phyloP scores from a whole-genome alignment of 805 yeast species.

The Kurtzmaniella cleridarum region DNA sequence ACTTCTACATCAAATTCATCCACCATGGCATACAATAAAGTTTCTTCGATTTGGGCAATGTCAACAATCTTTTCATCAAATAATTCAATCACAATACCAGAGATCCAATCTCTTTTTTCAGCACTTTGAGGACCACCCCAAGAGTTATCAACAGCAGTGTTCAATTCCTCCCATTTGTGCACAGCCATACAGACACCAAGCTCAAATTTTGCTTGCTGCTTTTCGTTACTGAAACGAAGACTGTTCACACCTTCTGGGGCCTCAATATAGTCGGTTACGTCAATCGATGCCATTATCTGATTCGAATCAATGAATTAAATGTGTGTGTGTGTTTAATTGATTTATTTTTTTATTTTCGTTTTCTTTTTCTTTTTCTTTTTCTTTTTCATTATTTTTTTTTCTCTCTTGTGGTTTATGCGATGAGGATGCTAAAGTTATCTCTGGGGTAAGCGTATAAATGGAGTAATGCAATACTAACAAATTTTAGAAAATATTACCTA shows the following conservation, averaged over 20 bases:
- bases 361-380: too few relatives aligned
- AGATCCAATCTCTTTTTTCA: constrained; percentile 94
- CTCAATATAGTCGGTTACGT: constrained; percentile 50
- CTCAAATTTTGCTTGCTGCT: constrained; percentile 81
- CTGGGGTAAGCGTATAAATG: too few relatives aligned
- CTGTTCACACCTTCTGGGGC: constrained; percentile 36
- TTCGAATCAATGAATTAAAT: too few relatives aligned
- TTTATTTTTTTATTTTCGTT: too few relatives aligned
- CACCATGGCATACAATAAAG: constrained; percentile 81
- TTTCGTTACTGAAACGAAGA: constrained; percentile 47
- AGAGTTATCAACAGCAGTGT: constrained; percentile 80
- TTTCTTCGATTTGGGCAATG: constrained; percentile 73
- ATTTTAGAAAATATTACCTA: constrained; percentile 2
- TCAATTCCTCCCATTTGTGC: constrained; percentile 84
- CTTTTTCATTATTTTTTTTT: too few relatives aligned
- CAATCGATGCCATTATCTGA: constrained; percentile 28
- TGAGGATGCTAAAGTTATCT: too few relatives aligned
- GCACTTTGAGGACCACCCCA: constrained; percentile 96
- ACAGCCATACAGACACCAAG: constrained; percentile 88
- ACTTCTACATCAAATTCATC: constrained; percentile 90
- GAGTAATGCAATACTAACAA: too few relatives aligned
- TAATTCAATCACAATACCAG: constrained; percentile 74
- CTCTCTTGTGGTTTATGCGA: too few relatives aligned
- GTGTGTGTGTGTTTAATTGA: too few relatives aligned
- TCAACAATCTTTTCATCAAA: constrained; percentile 69